Evolutionary conservation across 2,329 filamentous ascomycete species (phyloP).

Genomic region (Fusarium nodosum): DNA sequence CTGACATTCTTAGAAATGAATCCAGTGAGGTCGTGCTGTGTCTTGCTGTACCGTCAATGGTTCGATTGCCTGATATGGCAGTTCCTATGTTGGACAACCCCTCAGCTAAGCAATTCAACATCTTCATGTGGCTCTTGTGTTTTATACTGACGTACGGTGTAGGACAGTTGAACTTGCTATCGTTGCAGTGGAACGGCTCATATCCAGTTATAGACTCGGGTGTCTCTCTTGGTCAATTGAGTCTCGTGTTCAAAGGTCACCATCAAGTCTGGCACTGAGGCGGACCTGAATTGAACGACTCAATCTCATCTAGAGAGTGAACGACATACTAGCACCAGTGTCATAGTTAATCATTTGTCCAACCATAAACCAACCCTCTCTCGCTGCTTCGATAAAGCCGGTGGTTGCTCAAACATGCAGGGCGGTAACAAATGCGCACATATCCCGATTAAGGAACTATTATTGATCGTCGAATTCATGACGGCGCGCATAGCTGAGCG

Average conservation of each 20-base stretch:
- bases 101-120: conserved; percentile 9
- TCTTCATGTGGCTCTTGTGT: conserved; percentile 17
- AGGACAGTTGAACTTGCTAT: conserved; percentile 20
- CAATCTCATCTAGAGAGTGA: conserved; percentile 12
- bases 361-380: neutral
- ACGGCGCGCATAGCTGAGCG: neutral
- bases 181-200: conserved; percentile 18
- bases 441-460: neutral
- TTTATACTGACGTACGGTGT: conserved; percentile 19
- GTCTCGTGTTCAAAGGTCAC: conserved; percentile 19
- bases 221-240: neutral
- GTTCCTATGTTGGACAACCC: conserved; percentile 15
- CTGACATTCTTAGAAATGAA: neutral
- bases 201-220: conserved; percentile 12
- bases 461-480: conserved; percentile 3
- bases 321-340: conserved; percentile 3
- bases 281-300: conserved; percentile 15
- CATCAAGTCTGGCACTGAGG: neutral
- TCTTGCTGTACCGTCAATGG: neutral
- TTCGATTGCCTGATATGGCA: conserved; percentile 21
- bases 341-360: conserved; percentile 11
- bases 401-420: conserved; percentile 21
- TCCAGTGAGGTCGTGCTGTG: neutral
- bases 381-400: neutral
- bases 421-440: conserved; percentile 6